These are phyloP conservation scores for Solioccasus polychromus DNA, from an alignment of 768 basidiomycete genomes.

Conservation along the genomic window DNA sequence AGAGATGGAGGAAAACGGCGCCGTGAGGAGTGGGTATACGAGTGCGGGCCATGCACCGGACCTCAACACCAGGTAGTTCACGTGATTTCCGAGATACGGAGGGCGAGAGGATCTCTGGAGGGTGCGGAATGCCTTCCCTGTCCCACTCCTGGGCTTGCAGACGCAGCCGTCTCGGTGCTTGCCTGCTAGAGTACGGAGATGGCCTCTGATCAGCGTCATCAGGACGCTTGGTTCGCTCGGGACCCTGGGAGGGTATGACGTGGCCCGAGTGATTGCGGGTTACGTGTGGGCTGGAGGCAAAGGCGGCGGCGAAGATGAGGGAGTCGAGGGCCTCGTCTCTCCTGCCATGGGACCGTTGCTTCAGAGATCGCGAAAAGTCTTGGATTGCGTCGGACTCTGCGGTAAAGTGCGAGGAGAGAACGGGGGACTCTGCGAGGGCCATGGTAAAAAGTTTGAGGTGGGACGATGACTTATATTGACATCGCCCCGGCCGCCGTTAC, in stretches of 20 bases:
- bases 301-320: constrained; percentile 72
- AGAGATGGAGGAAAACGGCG: constrained; percentile 88
- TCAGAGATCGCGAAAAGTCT: constrained; percentile 46
- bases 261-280: constrained; percentile 88
- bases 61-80: constrained; percentile 41
- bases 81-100: constrained; percentile 34
- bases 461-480: not conserved
- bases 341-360: constrained; percentile 43
- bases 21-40: constrained; percentile 97
- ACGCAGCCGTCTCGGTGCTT: constrained; percentile 69
- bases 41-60: constrained; percentile 95
- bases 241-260: constrained; percentile 48
- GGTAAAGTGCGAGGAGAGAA: constrained; percentile 26
- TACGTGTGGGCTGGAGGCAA: constrained; percentile 70
- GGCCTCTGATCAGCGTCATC: constrained; percentile 45
- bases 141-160: constrained; percentile 33
- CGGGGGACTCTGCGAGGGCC: constrained; percentile 31
- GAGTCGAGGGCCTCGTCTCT: constrained; percentile 78
- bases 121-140: constrained; percentile 51
- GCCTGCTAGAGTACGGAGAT: constrained; percentile 66
- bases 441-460: constrained; percentile 5
- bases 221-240: constrained; percentile 51
- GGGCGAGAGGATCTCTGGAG: constrained; percentile 35
- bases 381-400: constrained; percentile 57
- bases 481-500: no score